Evolutionary conservation across 129 eudicot species (phyloP).

Genomic region (Lactuca saligna): DNA sequence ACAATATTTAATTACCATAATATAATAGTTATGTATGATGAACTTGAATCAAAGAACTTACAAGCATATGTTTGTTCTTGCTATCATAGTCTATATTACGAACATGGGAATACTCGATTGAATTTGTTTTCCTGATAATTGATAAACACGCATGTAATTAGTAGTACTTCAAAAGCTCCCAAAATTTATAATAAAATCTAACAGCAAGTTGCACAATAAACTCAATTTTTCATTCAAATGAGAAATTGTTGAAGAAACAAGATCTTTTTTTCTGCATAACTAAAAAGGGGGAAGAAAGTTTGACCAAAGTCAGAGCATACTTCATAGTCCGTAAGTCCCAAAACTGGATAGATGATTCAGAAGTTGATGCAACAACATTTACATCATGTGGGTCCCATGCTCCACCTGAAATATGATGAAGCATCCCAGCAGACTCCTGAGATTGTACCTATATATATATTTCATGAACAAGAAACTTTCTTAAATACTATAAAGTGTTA

Average conservation of each 20-base stretch:
- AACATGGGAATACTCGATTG: conserved; percentile 79
- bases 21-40: conserved; percentile 2
- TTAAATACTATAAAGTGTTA: no score
- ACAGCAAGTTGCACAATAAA: conserved; percentile 7
- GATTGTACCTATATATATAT: conserved; percentile 69
- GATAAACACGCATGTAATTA: background rate
- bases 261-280: background rate
- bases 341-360: conserved; percentile 84
- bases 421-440: conserved; percentile 93
- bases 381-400: conserved; percentile 98
- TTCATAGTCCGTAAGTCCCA: conserved; percentile 97
- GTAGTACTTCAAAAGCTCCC: conserved; percentile 7
- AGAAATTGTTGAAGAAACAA: no score
- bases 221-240: background rate
- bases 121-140: conserved; percentile 74
- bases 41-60: conserved; percentile 48
- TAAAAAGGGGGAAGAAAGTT: conserved; percentile 15
- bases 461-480: conserved; percentile 41
- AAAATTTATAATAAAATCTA: conserved; percentile 14
- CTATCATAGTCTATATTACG: conserved; percentile 77
- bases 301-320: conserved; percentile 45
- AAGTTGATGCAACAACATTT: conserved; percentile 71
- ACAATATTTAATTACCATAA: conserved; percentile 17
- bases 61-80: conserved; percentile 82
- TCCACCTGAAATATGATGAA: conserved; percentile 82